Base-by-base conservation (phyloP, 2,329 filamentous ascomycete species). In the Penicillium hesseltinei region DNA sequence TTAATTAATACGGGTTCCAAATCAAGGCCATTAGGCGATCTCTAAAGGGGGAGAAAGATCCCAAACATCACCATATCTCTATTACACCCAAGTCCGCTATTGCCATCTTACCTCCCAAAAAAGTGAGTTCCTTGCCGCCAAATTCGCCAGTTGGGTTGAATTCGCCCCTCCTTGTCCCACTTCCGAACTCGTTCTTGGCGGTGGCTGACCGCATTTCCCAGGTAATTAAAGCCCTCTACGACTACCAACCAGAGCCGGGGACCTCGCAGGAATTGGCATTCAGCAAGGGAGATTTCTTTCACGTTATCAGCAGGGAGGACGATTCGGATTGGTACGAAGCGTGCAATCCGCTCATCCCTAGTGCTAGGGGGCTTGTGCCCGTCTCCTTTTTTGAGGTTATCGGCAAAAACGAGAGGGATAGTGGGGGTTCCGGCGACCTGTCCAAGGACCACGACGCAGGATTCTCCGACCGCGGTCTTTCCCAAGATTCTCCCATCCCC, bases 321-420 rank as follows among this genome's bases (percentile, higher is more conserved):
- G 93, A 97, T 73, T 79, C 81, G 40, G 91, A 97, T 73, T 99
- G 94, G 93, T 99, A 97, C 82, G 94, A 97, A 78, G 94, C 93
- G 55, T 97, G 92, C 82, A 99, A 99, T 73, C 94, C 94, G 59
- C 85, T 90, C 50, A 82, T 96, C 64, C 91, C 69, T 69, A 89
- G 89, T 76, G 91, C 91, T 50, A 87, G 92, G 65, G 94, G 94
- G 60, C 84, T 99, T 59, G 94, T 99, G 44, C 94, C 94, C 8
- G 94, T 97, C 57, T 86, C 88, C 57, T 97, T 92, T 78, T 99
- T 99, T 76, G 92, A 97, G 75, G 85, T 88, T 39, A 84, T 99
- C 48, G 92, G 92, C 63, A 93, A 94, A 78, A 96, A 90, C 64
- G 92, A 96, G 76, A 84, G 93, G 73, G 90, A 97, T 75, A 96